phyloP scores from a whole-genome alignment of 768 basidiomycete species.

The Amanita muscaria region DNA sequence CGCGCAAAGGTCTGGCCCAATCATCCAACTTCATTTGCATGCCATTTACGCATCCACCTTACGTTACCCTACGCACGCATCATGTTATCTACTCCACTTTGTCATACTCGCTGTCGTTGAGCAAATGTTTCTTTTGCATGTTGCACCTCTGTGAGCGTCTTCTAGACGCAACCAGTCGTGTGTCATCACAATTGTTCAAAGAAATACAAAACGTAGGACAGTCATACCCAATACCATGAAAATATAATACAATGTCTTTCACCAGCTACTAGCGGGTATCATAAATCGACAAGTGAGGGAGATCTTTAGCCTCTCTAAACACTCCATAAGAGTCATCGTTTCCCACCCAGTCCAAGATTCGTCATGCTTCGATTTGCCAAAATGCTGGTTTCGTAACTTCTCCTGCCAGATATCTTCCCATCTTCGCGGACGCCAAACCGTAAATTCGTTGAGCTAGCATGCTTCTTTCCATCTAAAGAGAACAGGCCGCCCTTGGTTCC shows the following conservation, averaged over 20 bases:
- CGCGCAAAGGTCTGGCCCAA: too few relatives aligned
- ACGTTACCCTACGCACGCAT: not conserved
- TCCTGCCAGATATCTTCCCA: constrained; percentile 27
- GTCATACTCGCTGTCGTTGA: not conserved
- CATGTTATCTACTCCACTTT: not conserved
- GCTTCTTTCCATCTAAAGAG: constrained; percentile 43
- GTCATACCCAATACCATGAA: too few relatives aligned
- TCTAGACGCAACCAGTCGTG: not conserved
- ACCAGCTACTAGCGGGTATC: too few relatives aligned
- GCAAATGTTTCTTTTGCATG: not conserved
- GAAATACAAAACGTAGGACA: too few relatives aligned
- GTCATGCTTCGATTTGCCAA: constrained; percentile 44
- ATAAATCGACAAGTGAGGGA: not conserved
- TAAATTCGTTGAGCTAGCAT: constrained; percentile 34
- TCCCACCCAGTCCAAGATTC: constrained; percentile 32
- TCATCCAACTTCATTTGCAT: too few relatives aligned
- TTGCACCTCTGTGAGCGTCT: not conserved
- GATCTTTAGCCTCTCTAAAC: too few relatives aligned
- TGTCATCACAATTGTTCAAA: too few relatives aligned
- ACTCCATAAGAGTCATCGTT: constrained; percentile 22
- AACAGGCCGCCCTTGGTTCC: constrained; percentile 24
- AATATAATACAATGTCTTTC: too few relatives aligned
- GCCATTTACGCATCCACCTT: not conserved
- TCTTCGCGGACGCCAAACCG: constrained; percentile 32
- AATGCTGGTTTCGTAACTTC: constrained; percentile 34